These are phyloP conservation scores for Rutstroemia sp. DNA, from an alignment of 2,329 filamentous ascomycete species.

Conservation along the genomic window DNA sequence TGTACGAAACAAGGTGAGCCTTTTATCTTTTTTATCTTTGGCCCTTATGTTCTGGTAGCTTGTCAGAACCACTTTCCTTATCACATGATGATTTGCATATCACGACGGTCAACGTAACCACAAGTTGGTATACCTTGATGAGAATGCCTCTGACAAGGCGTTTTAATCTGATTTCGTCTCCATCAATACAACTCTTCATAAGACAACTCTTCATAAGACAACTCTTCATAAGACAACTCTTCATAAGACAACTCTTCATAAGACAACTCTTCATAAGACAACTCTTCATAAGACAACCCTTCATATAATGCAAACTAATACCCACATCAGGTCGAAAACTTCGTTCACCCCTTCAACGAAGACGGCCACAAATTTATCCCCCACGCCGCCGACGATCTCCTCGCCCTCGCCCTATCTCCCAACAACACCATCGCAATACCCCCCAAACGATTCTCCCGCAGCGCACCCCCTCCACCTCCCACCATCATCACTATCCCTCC, in stretches of 20 bases:
- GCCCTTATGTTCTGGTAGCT: background rate
- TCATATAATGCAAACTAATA: slow-evolving; percentile 1
- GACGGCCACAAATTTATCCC: slow-evolving; percentile 80
- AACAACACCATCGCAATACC: slow-evolving; percentile 48
- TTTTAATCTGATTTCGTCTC: slow-evolving; percentile 12
- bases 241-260: background rate
- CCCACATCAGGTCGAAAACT: slow-evolving; percentile 47
- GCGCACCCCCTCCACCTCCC: slow-evolving; percentile 29
- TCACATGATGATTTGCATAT: slow-evolving; percentile 16
- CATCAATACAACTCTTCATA: background rate
- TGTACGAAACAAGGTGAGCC: slow-evolving; percentile 66
- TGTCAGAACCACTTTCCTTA: background rate
- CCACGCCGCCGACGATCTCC: slow-evolving; percentile 54
- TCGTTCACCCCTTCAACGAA: slow-evolving; percentile 71
- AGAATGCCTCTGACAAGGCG: slow-evolving; percentile 15
- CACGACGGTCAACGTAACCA: slow-evolving; percentile 20
- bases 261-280: too few relatives aligned
- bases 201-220: background rate
- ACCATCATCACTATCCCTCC: slow-evolving; percentile 52
- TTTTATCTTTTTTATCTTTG: background rate
- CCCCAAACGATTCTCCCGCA: slow-evolving; percentile 30
- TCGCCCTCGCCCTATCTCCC: slow-evolving; percentile 39
- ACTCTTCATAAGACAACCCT: slow-evolving; percentile 1
- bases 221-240: background rate
- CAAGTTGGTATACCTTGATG: slow-evolving; percentile 13